phyloP scores from a whole-genome alignment of 345 rosid genomes.

The Nephelium lappaceum region DNA sequence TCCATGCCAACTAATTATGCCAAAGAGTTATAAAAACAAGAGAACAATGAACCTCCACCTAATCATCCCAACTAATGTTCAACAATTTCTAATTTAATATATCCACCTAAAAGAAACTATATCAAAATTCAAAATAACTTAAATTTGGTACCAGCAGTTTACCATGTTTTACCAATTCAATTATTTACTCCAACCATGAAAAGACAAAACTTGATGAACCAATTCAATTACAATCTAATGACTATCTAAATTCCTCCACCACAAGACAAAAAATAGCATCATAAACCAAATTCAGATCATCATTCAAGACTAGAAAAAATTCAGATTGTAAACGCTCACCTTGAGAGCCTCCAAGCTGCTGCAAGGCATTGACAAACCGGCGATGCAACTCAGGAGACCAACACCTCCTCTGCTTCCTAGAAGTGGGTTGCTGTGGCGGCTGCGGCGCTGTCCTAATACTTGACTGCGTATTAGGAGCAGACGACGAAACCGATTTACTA shows the following conservation, averaged over 20 bases:
- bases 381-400: conserved; percentile 97
- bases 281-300: conserved; percentile 10
- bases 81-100: neutral
- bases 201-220: neutral
- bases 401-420: conserved; percentile 89
- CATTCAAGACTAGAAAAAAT: neutral
- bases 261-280: neutral
- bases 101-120: neutral
- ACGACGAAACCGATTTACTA: conserved; percentile 40
- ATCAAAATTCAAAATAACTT: neutral
- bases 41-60: neutral
- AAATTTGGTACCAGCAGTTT: neutral
- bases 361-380: conserved; percentile 77
- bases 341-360: conserved; percentile 90
- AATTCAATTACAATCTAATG: neutral
- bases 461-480: conserved; percentile 41
- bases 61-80: neutral
- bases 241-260: neutral
- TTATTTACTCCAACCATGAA: neutral
- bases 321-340: conserved; percentile 40
- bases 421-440: conserved; percentile 51
- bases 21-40: neutral
- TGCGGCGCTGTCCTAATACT: conserved; percentile 39
- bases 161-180: neutral
- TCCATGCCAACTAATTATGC: neutral